Conservation (phyloP, 306 rosid genomes). For the Hippophae tibetana region DNA sequence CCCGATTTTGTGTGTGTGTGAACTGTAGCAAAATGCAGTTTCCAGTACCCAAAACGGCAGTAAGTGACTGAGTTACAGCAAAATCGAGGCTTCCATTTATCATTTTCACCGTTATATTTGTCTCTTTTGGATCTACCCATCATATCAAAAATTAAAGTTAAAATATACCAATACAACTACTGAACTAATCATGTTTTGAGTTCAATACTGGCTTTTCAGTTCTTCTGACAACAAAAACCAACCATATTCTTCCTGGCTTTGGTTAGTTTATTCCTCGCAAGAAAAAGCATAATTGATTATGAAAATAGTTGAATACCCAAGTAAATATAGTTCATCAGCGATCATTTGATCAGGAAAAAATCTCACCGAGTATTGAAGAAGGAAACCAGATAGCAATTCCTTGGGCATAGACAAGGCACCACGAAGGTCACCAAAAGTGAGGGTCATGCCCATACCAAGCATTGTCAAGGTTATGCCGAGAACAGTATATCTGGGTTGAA, state of each 20-base stretch:
- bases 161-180: too few species aligned
- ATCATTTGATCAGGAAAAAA: not conserved
- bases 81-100: too few species aligned
- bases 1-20: too few species aligned
- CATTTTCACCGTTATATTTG: too few species aligned
- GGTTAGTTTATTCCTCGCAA: not conserved
- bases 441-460: slow-evolving; percentile 98
- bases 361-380: slow-evolving; percentile 75
- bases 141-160: too few species aligned
- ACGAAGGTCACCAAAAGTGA: slow-evolving; percentile 71
- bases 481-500: slow-evolving; percentile 46
- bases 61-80: too few species aligned
- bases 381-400: slow-evolving; percentile 57
- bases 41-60: too few species aligned
- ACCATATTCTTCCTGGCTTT: not conserved
- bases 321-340: not conserved
- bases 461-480: slow-evolving; percentile 49
- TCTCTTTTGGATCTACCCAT: too few species aligned
- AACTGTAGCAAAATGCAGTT: too few species aligned
- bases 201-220: not conserved
- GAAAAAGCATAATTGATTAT: too few species aligned
- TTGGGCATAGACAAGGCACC: slow-evolving; percentile 72
- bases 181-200: too few species aligned
- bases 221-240: not conserved
- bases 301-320: too few species aligned